These are phyloP conservation scores for Mycosphaerella sp. DNA, from an alignment of 2,329 filamentous ascomycete species.

Conservation along the genomic window DNA sequence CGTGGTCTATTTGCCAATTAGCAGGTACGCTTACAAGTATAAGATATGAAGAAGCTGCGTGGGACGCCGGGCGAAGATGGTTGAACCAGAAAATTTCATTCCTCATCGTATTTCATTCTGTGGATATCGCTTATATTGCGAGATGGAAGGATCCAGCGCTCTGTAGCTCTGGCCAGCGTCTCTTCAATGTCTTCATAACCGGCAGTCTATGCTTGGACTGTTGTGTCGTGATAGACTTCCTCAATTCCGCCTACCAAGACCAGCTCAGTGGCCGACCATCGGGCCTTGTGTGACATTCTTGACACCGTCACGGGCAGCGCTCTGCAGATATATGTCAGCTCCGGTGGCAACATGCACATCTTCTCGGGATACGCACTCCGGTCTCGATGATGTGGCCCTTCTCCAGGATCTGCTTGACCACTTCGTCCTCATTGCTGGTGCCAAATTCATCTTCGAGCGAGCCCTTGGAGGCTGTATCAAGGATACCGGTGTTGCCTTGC, in stretches of 20 bases:
- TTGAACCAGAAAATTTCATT: background rate
- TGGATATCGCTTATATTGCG: background rate
- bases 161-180: background rate
- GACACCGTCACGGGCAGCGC: constrained; percentile 36
- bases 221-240: background rate
- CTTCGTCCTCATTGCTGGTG: constrained; percentile 69
- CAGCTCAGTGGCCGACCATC: constrained; percentile 26
- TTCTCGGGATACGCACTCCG: constrained; percentile 41
- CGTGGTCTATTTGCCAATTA: background rate
- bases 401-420: constrained; percentile 74
- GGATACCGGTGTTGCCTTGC: constrained; percentile 75
- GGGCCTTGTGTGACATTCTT: constrained; percentile 39
- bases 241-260: background rate
- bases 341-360: background rate
- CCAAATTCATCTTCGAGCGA: constrained; percentile 82
- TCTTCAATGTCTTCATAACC: background rate
- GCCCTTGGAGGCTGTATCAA: constrained; percentile 68
- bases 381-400: constrained; percentile 62
- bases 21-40: background rate
- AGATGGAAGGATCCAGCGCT: background rate
- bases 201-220: background rate
- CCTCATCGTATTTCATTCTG: background rate
- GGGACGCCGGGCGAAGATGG: background rate
- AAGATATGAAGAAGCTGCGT: background rate
- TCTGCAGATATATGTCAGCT: background rate